A percentile compares a stretch with the other conserved stretches of the same genome.
Conservation (phyloP, 306 rosid genomes). For the Luffa aegyptiaca region DNA sequence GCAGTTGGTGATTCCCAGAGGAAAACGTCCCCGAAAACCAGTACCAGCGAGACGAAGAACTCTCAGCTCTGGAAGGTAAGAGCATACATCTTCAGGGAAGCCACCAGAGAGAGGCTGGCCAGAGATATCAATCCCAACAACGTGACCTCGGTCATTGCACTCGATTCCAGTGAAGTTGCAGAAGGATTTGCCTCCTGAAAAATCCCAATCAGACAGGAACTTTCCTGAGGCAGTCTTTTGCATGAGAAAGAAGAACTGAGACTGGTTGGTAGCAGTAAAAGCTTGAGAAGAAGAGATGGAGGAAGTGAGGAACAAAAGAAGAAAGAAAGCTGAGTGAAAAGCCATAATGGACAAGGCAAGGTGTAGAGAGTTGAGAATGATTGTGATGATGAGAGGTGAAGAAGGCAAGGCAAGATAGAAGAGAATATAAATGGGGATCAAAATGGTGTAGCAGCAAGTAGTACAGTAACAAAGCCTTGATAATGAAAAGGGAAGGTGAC, state of each 20-base stretch:
- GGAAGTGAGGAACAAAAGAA: slow-evolving; percentile 19
- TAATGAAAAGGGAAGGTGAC: neutral
- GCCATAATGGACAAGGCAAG: neutral
- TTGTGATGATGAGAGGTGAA: slow-evolving; percentile 7
- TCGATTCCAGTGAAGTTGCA: slow-evolving; percentile 60
- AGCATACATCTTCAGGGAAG: slow-evolving; percentile 55
- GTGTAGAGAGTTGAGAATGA: neutral
- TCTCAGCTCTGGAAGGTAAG: slow-evolving; percentile 51
- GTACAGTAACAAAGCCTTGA: slow-evolving; percentile 16
- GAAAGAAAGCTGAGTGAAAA: slow-evolving; percentile 21
- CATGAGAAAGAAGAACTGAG: slow-evolving; percentile 40
- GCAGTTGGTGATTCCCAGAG: slow-evolving; percentile 46
- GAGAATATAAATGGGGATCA: slow-evolving; percentile 55
- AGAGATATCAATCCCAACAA: slow-evolving; percentile 41
- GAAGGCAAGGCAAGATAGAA: slow-evolving; percentile 21
- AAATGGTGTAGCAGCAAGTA: slow-evolving; percentile 22
- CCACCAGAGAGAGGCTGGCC: slow-evolving; percentile 44
- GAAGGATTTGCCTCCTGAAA: slow-evolving; percentile 18
- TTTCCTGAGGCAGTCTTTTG: slow-evolving; percentile 40
- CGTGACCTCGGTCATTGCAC: slow-evolving; percentile 44
- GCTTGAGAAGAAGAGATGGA: slow-evolving; percentile 17
- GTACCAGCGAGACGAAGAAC: slow-evolving; percentile 37
- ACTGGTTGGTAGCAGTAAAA: slow-evolving; percentile 22
- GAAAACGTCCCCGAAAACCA: slow-evolving; percentile 37
- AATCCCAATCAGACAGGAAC: slow-evolving; percentile 41